Evolutionary conservation across 768 basidiomycete species (phyloP).

Genomic region (Russula griseocarnosa): DNA sequence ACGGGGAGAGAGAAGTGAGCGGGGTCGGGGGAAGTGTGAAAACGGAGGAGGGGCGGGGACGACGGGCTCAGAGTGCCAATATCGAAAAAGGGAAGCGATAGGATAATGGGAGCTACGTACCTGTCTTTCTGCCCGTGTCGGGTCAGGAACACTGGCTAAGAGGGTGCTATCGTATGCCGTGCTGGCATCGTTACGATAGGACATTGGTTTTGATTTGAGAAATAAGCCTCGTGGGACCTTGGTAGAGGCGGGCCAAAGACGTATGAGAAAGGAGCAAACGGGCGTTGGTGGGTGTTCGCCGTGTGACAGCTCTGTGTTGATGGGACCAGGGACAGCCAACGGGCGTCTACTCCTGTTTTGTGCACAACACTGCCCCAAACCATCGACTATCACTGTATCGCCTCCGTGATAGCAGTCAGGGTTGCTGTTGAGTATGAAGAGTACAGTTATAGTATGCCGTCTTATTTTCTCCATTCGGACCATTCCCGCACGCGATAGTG

Average conservation of each 20-base stretch:
- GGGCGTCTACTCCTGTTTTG: neutral
- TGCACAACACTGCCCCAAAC: too few species aligned
- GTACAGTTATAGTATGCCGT: neutral
- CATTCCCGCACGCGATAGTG: neutral
- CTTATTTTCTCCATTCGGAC: neutral
- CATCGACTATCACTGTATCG: neutral
- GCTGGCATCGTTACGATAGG: slow-evolving; percentile 5
- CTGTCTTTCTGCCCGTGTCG: slow-evolving; percentile 35
- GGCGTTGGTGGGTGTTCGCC: neutral
- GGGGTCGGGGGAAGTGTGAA: neutral
- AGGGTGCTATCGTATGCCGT: slow-evolving; percentile 33
- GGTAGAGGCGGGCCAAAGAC: neutral
- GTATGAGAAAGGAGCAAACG: neutral
- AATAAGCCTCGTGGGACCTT: neutral
- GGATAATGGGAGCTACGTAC: slow-evolving; percentile 26
- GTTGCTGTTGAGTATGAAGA: neutral
- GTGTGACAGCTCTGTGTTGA: neutral
- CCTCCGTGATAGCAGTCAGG: neutral
- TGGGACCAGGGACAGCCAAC: neutral
- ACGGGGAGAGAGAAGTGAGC: neutral
- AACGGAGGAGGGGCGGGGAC: neutral
- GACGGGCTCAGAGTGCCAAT: neutral
- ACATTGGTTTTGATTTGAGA: slow-evolving; percentile 10
- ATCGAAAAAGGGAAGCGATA: too few species aligned
- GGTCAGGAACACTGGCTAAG: slow-evolving; percentile 33